Evolutionary conservation across 2,329 filamentous ascomycete species (phyloP), one percentile per base, ranked within the genome.

Genomic region (Colletotrichum endophyticum): DNA sequence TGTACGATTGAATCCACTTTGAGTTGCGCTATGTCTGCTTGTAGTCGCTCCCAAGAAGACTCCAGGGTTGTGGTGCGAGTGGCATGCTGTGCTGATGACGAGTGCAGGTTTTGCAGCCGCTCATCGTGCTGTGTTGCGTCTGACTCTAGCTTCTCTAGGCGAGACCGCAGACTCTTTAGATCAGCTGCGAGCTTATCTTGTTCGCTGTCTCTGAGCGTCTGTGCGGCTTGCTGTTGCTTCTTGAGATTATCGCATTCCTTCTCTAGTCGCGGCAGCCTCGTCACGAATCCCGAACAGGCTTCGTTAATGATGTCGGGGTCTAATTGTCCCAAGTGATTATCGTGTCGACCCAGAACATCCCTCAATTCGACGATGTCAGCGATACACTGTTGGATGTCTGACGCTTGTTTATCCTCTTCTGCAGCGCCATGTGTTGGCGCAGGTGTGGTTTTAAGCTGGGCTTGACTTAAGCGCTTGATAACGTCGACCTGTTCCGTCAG

Each of bases 271-370:
- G 73, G 76, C n/a, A 78, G 63, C 30, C 62, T 70, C 6, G 66
- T 56, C 27, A 22, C 30, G 22, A 72, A 53, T 19, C 49, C 63
- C 27, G 27, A 49, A 30, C 72, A 75, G 30, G 64, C 70, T 9
- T 73, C 62, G 66, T 34, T 72, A 32, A 68, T 69, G n/a, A 72
- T 57, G 5, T 61, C 70, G 39, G 67, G 30, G 32, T 78, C 76
- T 27, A 77, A 32, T 19, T 78, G 69, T 27, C 69, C 76, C 11
- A 78, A 70, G 13, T 75, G 68, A 5, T 19, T 27, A 15, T 75
- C 69, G 16, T 72, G 73, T 19, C 27, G 22, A 15, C 19, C 19
- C 25, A 62, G 15, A 11, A 36, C 32, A 22, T 27, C n/a, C n/a
- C 32, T 39, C 7, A 64, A 32, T 15, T n/a, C 16, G 7, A 39